Percentiles rank a stretch among this genome's conserved stretches.
Conservation (phyloP, 2,329 filamentous ascomycete species). For the Ceratocystis destructans region DNA sequence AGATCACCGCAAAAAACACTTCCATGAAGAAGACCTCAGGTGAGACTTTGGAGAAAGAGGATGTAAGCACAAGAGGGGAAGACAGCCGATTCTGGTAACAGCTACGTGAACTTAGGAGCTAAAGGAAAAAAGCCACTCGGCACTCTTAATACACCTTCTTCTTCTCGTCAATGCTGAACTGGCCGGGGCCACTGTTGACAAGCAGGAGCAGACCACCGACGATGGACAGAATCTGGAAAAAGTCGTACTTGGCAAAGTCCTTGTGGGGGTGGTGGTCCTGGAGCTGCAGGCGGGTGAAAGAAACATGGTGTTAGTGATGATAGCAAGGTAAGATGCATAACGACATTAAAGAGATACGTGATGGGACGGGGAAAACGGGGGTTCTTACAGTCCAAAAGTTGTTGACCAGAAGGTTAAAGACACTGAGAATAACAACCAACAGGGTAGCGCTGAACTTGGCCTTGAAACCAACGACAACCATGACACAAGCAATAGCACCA, state of each 20-base stretch:
- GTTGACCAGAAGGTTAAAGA: constrained; percentile 96
- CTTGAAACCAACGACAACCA: constrained; percentile 99
- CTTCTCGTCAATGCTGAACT: constrained; percentile 99
- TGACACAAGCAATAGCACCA: constrained; percentile 82
- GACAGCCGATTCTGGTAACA: background rate
- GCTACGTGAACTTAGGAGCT: background rate
- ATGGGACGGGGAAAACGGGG: background rate
- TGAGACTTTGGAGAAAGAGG: background rate
- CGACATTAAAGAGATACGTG: background rate
- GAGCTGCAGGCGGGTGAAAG: constrained; percentile 42
- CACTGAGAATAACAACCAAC: constrained; percentile 82
- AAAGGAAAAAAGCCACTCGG: background rate
- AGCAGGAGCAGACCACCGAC: constrained; percentile 90
- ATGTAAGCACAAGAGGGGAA: background rate
- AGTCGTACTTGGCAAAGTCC: constrained; percentile 99
- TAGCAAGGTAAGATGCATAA: no score
- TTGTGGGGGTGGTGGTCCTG: constrained; percentile 98
- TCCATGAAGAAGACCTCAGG: background rate
- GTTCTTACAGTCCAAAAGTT: constrained; percentile 95
- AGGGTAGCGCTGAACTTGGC: constrained; percentile 97
- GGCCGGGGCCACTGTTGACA: constrained; percentile 96
- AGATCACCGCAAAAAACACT: background rate
- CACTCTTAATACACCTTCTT: constrained; percentile 87
- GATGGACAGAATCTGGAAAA: constrained; percentile 99
- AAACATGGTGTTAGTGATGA: constrained; percentile 12